Base-by-base conservation (phyloP, 345 rosid genomes). In the Eutrema heterophyllum region DNA sequence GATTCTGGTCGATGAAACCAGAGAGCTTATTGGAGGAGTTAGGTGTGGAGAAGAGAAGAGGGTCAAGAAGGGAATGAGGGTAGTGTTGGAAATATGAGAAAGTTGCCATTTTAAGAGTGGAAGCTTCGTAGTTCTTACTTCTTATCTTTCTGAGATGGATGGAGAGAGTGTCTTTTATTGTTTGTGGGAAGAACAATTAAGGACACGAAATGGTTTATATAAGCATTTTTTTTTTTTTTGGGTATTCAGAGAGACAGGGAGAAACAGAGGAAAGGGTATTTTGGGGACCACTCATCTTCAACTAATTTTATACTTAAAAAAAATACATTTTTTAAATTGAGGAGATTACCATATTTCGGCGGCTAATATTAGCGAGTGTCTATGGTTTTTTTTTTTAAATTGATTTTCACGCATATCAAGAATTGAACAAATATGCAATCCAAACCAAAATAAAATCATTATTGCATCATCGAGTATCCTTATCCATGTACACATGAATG, bases 61-160 rank as follows among this genome's bases (percentile, higher is more conserved):
- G 81, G 55, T 86, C 90, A 7, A 79, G 74, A 75, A 71, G 85
- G 49, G 70, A 82, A 78, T 85, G 81, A 54, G 75, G 72, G 66
- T 80, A 71, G 9, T 76, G 78, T 45, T 82, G 90, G 76, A 73
- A 71, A 64, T 85, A 78, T 78, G 78, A 74, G 55, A 88, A 88
- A 50, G 86, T 79, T 78, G 90, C 84, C 93, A 88, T 86, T 58
- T 73, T 51, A 46, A 55, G 65, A 55, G 57, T 73, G 30, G 70
- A 72, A 52, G 63, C 58, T 64, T 73, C 57, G 7, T 27, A 64
- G 12, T 65, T 54, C 45, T 62, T 21, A 21, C 21, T 21, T 21
- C 21, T 63, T 30, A 63, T 52, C 70, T 63, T 32, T 32, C 21
- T 21, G 21, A 21, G 0, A 21, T 21, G 21, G 21, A 21, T 21